phyloP scores from a whole-genome alignment of 495 filamentous ascomycete genomes.

The Aspergillus ellipticus region DNA sequence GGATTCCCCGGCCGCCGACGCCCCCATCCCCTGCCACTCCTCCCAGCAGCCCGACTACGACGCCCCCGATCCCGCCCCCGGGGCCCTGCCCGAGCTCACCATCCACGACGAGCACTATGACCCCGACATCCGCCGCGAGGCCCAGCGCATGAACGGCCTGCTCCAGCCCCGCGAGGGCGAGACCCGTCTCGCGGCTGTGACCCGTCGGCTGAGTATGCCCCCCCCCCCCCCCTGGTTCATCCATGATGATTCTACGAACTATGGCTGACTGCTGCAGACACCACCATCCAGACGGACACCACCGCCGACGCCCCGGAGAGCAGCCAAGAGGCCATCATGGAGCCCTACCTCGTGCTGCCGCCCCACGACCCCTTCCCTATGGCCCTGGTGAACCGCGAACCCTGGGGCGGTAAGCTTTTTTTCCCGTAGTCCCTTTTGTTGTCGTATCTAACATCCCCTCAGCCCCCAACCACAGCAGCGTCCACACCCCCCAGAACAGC shows the following conservation, averaged over 20 bases:
- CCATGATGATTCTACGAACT: not conserved
- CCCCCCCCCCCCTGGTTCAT: not conserved
- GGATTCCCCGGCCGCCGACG: conserved; percentile 44
- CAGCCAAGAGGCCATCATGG: conserved; percentile 51
- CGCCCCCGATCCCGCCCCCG: not conserved
- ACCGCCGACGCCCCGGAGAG: conserved; percentile 51
- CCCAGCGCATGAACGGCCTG: conserved; percentile 53
- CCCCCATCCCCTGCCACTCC: conserved; percentile 24
- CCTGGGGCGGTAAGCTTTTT: conserved; percentile 50
- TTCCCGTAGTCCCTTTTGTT: not conserved
- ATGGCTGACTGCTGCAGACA: conserved; percentile 33
- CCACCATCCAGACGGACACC: conserved; percentile 51
- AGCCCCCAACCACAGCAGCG: conserved; percentile 54
- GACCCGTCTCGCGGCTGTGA: conserved; percentile 51
- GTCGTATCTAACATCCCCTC: not conserved
- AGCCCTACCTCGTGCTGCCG: conserved; percentile 56
- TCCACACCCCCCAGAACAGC: conserved; percentile 66
- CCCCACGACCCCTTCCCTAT: conserved; percentile 60
- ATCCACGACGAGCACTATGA: conserved; percentile 62
- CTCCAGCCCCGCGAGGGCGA: conserved; percentile 48
- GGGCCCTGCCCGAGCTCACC: conserved; percentile 50
- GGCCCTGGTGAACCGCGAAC: conserved; percentile 64
- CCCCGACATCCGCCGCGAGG: conserved; percentile 51
- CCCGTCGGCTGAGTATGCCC: conserved; percentile 55
- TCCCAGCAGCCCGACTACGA: conserved; percentile 7